These are phyloP conservation scores for Chlorociboria aeruginascens DNA, from an alignment of 495 filamentous ascomycete species.

Conservation along the genomic window DNA sequence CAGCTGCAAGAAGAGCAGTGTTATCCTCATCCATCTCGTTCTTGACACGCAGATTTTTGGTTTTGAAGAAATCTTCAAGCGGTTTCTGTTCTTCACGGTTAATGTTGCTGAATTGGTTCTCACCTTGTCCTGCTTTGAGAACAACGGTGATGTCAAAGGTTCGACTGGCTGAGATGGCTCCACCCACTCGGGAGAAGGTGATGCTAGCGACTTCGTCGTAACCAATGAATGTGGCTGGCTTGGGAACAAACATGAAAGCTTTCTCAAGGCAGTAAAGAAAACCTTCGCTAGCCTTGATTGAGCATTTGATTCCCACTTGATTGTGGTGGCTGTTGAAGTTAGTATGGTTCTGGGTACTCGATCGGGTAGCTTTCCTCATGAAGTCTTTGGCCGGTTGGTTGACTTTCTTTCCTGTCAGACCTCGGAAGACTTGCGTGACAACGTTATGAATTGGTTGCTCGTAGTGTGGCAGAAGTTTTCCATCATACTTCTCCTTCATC, in stretches of 20 bases:
- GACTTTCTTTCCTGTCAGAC: slow-evolving; percentile 86
- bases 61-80: slow-evolving; percentile 90
- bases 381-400: slow-evolving; percentile 92
- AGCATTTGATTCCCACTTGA: slow-evolving; percentile 95
- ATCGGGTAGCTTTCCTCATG: slow-evolving; percentile 36
- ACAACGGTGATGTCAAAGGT: slow-evolving; percentile 95
- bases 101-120: slow-evolving; percentile 97
- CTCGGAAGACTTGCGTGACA: slow-evolving; percentile 86
- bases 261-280: slow-evolving; percentile 96
- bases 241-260: slow-evolving; percentile 97
- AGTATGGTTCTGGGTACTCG: slow-evolving; percentile 4
- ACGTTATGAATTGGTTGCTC: slow-evolving; percentile 86
- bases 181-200: slow-evolving; percentile 91
- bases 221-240: slow-evolving; percentile 91
- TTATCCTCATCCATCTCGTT: slow-evolving; percentile 70
- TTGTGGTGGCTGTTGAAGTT: slow-evolving; percentile 57
- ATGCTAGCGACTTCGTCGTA: slow-evolving; percentile 82
- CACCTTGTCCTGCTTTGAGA: slow-evolving; percentile 61
- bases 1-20: slow-evolving; percentile 62
- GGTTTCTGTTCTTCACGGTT: slow-evolving; percentile 96
- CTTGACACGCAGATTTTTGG: slow-evolving; percentile 86
- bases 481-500: slow-evolving; percentile 75
- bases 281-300: slow-evolving; percentile 97
- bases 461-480: slow-evolving; percentile 76
- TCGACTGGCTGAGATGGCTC: slow-evolving; percentile 82